phyloP scores from a whole-genome alignment of 1,139 yeast genomes.

The Pichia sp. region DNA sequence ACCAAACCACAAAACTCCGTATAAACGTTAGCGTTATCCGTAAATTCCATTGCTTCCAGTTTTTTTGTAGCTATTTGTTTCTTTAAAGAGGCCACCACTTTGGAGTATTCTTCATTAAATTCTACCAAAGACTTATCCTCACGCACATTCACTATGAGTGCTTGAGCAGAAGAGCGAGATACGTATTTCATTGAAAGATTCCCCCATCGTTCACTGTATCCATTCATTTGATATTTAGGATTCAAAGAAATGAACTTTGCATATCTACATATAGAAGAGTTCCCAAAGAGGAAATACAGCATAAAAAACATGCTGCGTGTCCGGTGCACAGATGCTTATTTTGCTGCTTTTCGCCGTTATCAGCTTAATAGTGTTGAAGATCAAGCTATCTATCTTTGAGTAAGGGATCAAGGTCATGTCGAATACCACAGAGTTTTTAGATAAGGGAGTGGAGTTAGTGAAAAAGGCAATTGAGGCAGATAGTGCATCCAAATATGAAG shows the following conservation, averaged over 20 bases:
- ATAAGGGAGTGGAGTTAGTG: conserved; percentile 89
- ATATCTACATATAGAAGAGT: not conserved
- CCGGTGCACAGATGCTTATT: not conserved
- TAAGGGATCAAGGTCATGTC: conserved; percentile 17
- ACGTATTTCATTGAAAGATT: not conserved
- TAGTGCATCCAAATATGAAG: conserved; percentile 83
- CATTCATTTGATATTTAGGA: not conserved
- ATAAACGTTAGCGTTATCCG: not conserved
- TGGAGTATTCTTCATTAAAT: not conserved
- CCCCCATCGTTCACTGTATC: not conserved
- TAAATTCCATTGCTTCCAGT: not conserved
- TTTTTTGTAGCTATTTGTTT: not conserved
- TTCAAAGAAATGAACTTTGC: not conserved
- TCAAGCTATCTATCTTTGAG: not conserved
- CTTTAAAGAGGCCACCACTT: not conserved
- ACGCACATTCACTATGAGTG: not conserved
- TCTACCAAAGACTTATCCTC: not conserved
- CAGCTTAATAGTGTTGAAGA: not conserved
- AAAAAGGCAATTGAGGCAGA: conserved; percentile 96
- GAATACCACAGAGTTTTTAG: conserved; percentile 70
- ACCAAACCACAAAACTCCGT: not conserved
- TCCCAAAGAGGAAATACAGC: not conserved
- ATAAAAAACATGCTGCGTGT: not conserved
- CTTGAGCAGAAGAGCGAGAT: too few species aligned
- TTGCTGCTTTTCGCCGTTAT: not conserved